Evolutionary conservation across 768 basidiomycete species (phyloP).

Genomic region (Leccinum rimulosum): DNA sequence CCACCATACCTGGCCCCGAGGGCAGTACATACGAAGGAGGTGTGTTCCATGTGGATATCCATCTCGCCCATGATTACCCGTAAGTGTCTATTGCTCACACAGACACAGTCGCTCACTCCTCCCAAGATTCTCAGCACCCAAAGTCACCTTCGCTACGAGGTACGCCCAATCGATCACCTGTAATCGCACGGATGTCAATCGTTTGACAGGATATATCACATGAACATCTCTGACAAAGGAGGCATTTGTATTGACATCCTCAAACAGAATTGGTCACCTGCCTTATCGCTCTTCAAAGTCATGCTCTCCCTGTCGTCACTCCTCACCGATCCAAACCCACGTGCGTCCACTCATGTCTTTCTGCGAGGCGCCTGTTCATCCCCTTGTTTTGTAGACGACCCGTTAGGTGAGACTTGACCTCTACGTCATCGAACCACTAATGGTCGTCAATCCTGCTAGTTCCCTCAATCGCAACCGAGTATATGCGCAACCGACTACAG

Average conservation of each 20-base stretch:
- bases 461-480: constrained; percentile 71
- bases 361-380: constrained; percentile 5
- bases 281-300: constrained; percentile 90
- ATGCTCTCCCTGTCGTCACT: constrained; percentile 91
- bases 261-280: constrained; percentile 93
- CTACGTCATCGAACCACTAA: neutral
- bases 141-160: constrained; percentile 74
- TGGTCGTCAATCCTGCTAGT: constrained; percentile 37
- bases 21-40: constrained; percentile 84
- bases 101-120: constrained; percentile 1
- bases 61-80: constrained; percentile 77
- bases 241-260: constrained; percentile 87
- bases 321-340: constrained; percentile 91
- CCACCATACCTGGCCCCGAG: constrained; percentile 76
- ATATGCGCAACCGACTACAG: constrained; percentile 56
- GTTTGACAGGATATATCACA: constrained; percentile 73
- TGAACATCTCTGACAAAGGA: constrained; percentile 82
- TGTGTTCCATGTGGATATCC: constrained; percentile 64
- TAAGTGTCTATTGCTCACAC: constrained; percentile 26
- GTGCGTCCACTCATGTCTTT: constrained; percentile 42
- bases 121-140: constrained; percentile 73
- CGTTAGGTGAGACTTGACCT: constrained; percentile 48
- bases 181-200: neutral
- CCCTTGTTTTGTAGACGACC: constrained; percentile 51
- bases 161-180: constrained; percentile 27